Base-by-base conservation (phyloP, 2,329 filamentous ascomycete genomes). In the Exophiala sp. region DNA sequence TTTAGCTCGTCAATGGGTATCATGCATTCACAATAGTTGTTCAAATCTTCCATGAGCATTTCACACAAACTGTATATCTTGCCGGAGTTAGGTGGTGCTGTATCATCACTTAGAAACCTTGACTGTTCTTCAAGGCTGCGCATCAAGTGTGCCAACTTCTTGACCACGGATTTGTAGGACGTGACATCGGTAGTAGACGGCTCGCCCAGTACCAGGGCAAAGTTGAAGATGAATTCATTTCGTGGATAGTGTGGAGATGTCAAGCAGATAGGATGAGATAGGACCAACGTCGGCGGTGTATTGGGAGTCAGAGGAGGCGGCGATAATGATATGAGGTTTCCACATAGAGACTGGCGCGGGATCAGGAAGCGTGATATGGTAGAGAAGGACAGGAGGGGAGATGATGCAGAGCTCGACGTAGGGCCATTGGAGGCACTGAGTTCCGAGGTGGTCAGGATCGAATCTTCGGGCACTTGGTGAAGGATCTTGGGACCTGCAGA, bases 141-240 rank as follows among this genome's bases (percentile, higher is more conserved):
- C 75, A 97, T 90, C 24, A 94, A 84, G 58, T 86, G 81, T 1
- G 92, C 94, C 47, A 97, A 78, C 65, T 95, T 89, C 61, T 87
- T 79, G 50, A 96, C 90, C 32, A 97, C 88, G 60, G 85, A 86
- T 70, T 91, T 89, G 69, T 90, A 95, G 33, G 86, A 87, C 45
- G 82, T 82, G 68, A 88, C 88, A 66, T 95, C 88, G 32, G 58
- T 57, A 5, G 55, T 58, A 12, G 55, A 47, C 3, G 68, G 69
- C 11, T 80, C 76, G 47, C 87, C 82, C 46, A 96, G 78, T 24
- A 96, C 87, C 41, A 97, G 78, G 55, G 90, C 91, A 68, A 97
- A 96, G 71, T 97, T 97, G 82, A 97, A 99, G 68, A 96, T 96
- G 77, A 96, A 97, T 71, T 95, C 89, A 72, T 96, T 96, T 54